phyloP scores from a whole-genome alignment of 2,329 filamentous ascomycete genomes.

The Beauveria medogensis region DNA sequence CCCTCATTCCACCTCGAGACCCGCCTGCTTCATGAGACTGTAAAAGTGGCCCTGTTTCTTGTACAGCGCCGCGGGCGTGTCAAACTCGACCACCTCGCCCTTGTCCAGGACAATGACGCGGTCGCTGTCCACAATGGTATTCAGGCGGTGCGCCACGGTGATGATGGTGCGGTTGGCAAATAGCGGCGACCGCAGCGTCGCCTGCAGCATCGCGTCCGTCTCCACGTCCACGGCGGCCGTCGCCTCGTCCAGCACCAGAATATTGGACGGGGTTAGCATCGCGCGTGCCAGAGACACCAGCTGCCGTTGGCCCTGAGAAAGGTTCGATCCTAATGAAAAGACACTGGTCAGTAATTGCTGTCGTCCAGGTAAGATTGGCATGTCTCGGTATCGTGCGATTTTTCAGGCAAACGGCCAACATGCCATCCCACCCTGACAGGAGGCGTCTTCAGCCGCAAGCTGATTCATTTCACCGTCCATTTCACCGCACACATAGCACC shows the following conservation, averaged over 20 bases:
- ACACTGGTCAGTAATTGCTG: background rate
- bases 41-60: conserved; percentile 73
- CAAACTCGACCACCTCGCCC: conserved; percentile 87
- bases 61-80: conserved; percentile 72
- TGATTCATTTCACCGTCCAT: background rate
- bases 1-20: conserved; percentile 46
- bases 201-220: conserved; percentile 59
- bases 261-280: conserved; percentile 90
- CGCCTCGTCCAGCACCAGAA: conserved; percentile 92
- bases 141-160: conserved; percentile 96
- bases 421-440: background rate
- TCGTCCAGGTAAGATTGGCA: background rate
- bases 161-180: conserved; percentile 95
- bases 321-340: conserved; percentile 64
- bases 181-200: conserved; percentile 52
- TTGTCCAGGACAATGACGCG: conserved; percentile 89
- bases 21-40: conserved; percentile 84
- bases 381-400: background rate
- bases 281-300: conserved; percentile 89
- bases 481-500: background rate
- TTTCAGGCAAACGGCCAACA: background rate
- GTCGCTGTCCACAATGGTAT: conserved; percentile 86
- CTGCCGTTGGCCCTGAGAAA: conserved; percentile 91
- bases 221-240: conserved; percentile 68
- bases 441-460: background rate